Evolutionary conservation across 2,329 filamentous ascomycete species (phyloP), one percentile per base, ranked within the genome.

Genomic region (Cladosporium sp.): DNA sequence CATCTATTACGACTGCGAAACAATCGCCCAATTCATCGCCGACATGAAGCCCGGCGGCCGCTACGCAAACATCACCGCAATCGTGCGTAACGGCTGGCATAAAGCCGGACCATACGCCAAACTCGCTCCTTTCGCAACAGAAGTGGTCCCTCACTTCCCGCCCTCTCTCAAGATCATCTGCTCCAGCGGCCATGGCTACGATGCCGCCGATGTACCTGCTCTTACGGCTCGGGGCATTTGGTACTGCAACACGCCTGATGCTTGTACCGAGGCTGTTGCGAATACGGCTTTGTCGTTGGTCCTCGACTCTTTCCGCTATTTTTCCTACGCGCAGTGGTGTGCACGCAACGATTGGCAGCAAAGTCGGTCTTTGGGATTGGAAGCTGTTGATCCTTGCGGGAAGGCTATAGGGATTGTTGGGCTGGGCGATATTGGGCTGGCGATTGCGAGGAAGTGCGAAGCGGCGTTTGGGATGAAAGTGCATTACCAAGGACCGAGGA

Each of bases 221-320:
- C 30, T 58, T n/a, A 58, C 54, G 1, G 80, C 85, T 68, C 83
- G 83, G 28, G 75, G 87, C 41, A 86, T 90, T 69, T 77, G 88
- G 59, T 92, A 92, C 78, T 92, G 89, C 81, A 92, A 92, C 77
- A 85, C 86, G 2, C 89, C 89, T 0, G 83, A 86, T 2, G 88
- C 89, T 0, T 88, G 88, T 28, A 87, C 88, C 15, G 90, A 92
- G 72, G 87, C 89, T 2, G 89, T 92, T 1, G 89, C 89, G 60
- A 90, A 92, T 75, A 87, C 90, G 68, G 86, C 88, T n/a, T 81
- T 91, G 36, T 87, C 87, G 70, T 84, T 90, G 70, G 85, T 92
- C 3, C 70, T 85, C 92, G 64, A 85, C 10, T 87, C 86, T n/a
- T 92, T 91, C 79, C 87, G 90, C 59, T 83, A 86, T 54, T 82